Percentiles rank a stretch among this genome's conserved stretches.
Conservation (phyloP, 192 early-diverging fungal genomes). For the Jimgerdemannia lactiflua region DNA sequence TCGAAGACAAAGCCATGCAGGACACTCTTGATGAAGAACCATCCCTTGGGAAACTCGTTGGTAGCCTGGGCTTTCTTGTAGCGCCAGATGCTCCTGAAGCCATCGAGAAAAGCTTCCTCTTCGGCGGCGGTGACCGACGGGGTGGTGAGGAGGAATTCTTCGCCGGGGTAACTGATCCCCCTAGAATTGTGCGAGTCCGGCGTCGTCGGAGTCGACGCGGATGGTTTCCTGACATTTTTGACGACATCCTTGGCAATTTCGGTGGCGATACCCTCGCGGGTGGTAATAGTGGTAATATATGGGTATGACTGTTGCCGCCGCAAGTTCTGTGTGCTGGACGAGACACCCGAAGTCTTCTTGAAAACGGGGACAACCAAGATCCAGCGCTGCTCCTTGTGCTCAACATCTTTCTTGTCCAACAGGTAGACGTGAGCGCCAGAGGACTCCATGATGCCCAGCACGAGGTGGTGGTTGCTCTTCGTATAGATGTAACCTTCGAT, state of each 20-base stretch:
- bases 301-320: no score
- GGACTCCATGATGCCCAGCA: conserved; percentile 23
- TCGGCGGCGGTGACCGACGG: conserved; percentile 3
- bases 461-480: conserved; percentile 21
- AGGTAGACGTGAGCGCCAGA: background rate
- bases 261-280: no score
- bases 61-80: conserved; percentile 14
- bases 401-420: background rate
- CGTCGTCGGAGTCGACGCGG: background rate
- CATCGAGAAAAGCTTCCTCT: conserved; percentile 4
- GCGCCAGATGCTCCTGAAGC: conserved; percentile 20
- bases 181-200: background rate
- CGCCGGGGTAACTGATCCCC: background rate
- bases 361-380: background rate
- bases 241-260: background rate
- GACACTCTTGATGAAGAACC: conserved; percentile 26
- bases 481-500: conserved; percentile 33
- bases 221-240: no score
- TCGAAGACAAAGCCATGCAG: conserved; percentile 25
- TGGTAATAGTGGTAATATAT: no score
- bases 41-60: conserved; percentile 17
- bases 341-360: no score
- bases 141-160: conserved; percentile 17
- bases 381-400: background rate
- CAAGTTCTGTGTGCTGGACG: no score